Percentiles rank a stretch among this genome's conserved stretches.
These are phyloP conservation scores for Backusella tuberculispora DNA, from an alignment of 192 early-diverging fungal species.

Conservation along the genomic window DNA sequence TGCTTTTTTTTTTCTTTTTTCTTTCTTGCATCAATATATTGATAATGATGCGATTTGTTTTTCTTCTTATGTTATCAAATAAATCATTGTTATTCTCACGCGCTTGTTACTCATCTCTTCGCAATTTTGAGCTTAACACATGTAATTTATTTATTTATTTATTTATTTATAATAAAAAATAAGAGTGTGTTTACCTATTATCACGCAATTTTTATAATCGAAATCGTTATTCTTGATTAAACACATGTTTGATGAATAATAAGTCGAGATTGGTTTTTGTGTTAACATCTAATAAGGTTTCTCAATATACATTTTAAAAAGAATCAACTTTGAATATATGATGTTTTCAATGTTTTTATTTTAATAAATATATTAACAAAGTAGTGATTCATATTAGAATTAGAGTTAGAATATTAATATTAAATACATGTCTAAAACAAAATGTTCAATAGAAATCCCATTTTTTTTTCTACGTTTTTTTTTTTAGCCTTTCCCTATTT, in stretches of 20 bases:
- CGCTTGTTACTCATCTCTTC: not conserved
- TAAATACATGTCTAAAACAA: too few relatives aligned
- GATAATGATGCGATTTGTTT: conserved; percentile 4
- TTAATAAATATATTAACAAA: too few relatives aligned
- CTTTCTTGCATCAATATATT: not conserved
- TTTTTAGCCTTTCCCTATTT: not conserved
- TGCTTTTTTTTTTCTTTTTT: not conserved
- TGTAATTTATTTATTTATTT: not conserved
- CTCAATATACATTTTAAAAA: too few relatives aligned
- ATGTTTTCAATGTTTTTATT: too few relatives aligned
- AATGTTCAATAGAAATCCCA: too few relatives aligned
- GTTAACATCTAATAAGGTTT: too few relatives aligned
- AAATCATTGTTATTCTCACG: not conserved
- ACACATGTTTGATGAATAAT: not conserved
- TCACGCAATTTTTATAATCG: conserved; percentile 7
- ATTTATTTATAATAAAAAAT: not conserved
- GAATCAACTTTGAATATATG: too few relatives aligned
- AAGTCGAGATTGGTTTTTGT: too few relatives aligned
- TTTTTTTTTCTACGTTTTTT: not conserved
- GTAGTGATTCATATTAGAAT: too few relatives aligned
- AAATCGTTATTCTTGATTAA: conserved; percentile 10
- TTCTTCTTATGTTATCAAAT: not conserved
- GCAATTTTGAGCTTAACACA: not conserved
- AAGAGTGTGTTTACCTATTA: conserved; percentile 1
- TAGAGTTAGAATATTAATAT: too few relatives aligned